Base-by-base conservation (phyloP, 208 protist species). In the Acanthamoeba quina region DNA sequence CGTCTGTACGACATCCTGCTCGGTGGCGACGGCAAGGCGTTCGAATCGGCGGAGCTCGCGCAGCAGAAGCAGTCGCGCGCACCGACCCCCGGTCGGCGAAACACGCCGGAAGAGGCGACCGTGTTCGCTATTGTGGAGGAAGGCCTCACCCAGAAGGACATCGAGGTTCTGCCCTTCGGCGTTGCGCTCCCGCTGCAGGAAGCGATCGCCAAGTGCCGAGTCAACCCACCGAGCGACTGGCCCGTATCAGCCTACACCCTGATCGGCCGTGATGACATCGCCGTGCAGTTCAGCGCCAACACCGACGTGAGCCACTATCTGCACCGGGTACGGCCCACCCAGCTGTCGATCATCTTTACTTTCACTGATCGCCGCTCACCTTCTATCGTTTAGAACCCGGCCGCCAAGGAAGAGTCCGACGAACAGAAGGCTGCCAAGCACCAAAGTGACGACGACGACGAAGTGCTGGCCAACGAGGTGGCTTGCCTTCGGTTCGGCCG, bases 181-280 rank as follows among this genome's bases (percentile, higher is more conserved):
- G 83, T 97, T 5, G 88, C 95, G 19, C n/a, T 96, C 37, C 96
- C 94, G 29, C 64, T 97, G 10, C 62, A 54, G 56, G 95, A 96
- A 29, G 95, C 96, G 29, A 80, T 96, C 54, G 78, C 89, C 80
- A 47, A 66, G 29, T 96, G 94, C 80, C 78, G 96, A 21, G 54
- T 58, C 56, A 68, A 78, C 49, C 94, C 96, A 29, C 92, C 86
- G 17, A 29, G 29, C 31, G 41, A 89, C 31, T 97, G 95, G 96
- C 95, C 96, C 7, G 72, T 54, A 3, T 31, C n/a, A 4, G 92
- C 93, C 21, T 97, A 91, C 74, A 26, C 15, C 19, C 80, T 97
- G 31, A 86, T 97, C 24, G 96, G 80, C 31, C 83, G 96, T 70
- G 52, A 96, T 6, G 96, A 97, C 68, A 78, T 97, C 41, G 64